phyloP scores from a whole-genome alignment of 495 filamentous ascomycete genomes.

The Penicillium longicatenatum region DNA sequence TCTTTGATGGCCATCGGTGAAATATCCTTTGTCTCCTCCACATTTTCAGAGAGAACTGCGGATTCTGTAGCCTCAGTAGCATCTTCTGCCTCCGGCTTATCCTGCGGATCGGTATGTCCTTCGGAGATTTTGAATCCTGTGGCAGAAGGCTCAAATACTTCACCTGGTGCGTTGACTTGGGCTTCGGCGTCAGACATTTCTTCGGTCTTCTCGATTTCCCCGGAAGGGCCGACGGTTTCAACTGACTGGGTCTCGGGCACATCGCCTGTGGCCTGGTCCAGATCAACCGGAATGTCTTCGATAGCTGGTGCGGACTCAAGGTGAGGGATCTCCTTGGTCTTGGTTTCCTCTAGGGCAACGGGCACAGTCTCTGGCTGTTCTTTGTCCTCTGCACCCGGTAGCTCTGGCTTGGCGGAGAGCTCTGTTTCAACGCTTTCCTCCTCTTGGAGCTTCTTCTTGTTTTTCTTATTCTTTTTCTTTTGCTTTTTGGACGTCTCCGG shows the following conservation, averaged over 20 bases:
- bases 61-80: background rate
- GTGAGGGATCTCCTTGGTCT: background rate
- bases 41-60: background rate
- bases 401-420: background rate
- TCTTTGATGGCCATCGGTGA: background rate
- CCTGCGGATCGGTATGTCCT: background rate
- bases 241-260: background rate
- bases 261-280: slow-evolving; percentile 2
- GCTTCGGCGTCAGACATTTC: slow-evolving; percentile 4
- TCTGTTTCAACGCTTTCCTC: background rate
- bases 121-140: background rate
- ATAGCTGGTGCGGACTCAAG: background rate
- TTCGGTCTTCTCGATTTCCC: slow-evolving; percentile 10
- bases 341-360: background rate
- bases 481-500: slow-evolving; percentile 20
- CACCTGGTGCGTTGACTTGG: slow-evolving; percentile 5
- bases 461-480: slow-evolving; percentile 29
- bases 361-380: background rate
- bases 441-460: slow-evolving; percentile 20
- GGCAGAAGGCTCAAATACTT: slow-evolving; percentile 6
- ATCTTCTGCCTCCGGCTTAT: background rate
- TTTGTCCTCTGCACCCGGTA: background rate
- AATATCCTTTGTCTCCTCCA: background rate
- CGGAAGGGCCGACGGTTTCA: slow-evolving; percentile 11
- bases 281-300: slow-evolving; percentile 7